Base-by-base conservation (phyloP, 768 basidiomycete genomes). In the Lactarius hengduanensis region DNA sequence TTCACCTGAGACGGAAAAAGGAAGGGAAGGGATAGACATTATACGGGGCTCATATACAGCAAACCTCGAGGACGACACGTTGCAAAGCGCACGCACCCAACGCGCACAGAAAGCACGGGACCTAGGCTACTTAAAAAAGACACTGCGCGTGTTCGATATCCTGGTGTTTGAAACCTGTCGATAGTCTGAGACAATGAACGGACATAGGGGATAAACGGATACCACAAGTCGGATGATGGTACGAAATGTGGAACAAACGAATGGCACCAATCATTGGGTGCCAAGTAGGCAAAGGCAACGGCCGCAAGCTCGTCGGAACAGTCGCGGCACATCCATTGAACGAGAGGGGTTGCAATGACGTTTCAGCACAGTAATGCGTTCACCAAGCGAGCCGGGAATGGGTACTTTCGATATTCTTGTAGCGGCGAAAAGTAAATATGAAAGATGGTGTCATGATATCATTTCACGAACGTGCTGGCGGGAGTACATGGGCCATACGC, bases 11-110 rank as follows among this genome's bases (percentile, higher is more conserved):
- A 59, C 11, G 34, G 57, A 45, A 54, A 63, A 59, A 47, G 53
- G 50, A 54, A 63, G 15, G 43, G 36, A 58, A 18, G 40, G 54
- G 50, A 55, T 20, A 63, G 45, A 36, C 15, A 20, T 15, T 53
- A 43, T 30, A 56, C 20, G 36, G 36, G 26, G 36, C 53, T 67
- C 62, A 63, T 43, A 63, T 59, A 55, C 50, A 59, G 22, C 43
- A 63, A 13, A 63, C 66, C 66, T 67, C 66, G 62, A 63, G 66
- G 66, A 56, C 15, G 2, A 59, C 66, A 63, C 66, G 66, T 67
- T 63, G 66, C 41, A 55, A 32, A n/a, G 26, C n/a, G 62, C 62
- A 56, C 40, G 43, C n/a, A 55, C 53, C 36, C 53, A 59, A 56
- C 57, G 53, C 62, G 20, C n/a, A 53, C 28, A 55, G 43, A 59